Base-by-base conservation (phyloP, 257 asterid genomes). In the Nicotiana benthamiana region DNA sequence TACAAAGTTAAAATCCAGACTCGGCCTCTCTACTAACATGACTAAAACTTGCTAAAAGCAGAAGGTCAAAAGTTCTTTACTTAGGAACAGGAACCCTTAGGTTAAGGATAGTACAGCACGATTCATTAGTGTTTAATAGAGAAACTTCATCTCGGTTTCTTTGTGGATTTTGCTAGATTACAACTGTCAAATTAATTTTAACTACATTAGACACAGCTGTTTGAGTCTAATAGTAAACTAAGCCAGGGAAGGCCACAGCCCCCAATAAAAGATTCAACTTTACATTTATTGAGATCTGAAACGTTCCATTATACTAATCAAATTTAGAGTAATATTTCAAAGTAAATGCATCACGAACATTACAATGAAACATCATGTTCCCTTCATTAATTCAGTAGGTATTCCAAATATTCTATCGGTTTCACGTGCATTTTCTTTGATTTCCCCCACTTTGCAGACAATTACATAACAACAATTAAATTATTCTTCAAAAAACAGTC, bases 401-500 rank as follows among this genome's bases (percentile, higher is more conserved):
- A 65, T 26, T 82, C 40, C 54, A 26, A 77, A 75, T 85, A 84
- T 28, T 77, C 26, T 68, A 88, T 87, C 65, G 65, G 43, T 76
- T 75, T 43, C 84, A 90, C 90, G 88, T 84, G 90, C 46, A 79
- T 27, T 53, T 61, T 66, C 80, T 18, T 83, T 75, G 82, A 80
- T 87, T 83, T 84, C 88, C 85, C 88, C 85, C 48, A 36, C 27
- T 82, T 62, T 60, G 52, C 87, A 77, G 90, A 84, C 92, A 87
- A 79, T 26, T 62, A 57, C 78, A 53, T 68, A 17, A 75, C 48
- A 67, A 78, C 53, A 52, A 78, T 80, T 83, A 79, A 65, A 72
- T 17, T 75, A 65, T 66, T 67, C 26, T 32, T 53, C 43, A 26
- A 67, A 34, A 80, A 36, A 36, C 10, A 1, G 46, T 36, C 46